These are phyloP conservation scores for Alternaria triticina DNA, from an alignment of 2,329 filamentous ascomycete species.

Conservation along the genomic window DNA sequence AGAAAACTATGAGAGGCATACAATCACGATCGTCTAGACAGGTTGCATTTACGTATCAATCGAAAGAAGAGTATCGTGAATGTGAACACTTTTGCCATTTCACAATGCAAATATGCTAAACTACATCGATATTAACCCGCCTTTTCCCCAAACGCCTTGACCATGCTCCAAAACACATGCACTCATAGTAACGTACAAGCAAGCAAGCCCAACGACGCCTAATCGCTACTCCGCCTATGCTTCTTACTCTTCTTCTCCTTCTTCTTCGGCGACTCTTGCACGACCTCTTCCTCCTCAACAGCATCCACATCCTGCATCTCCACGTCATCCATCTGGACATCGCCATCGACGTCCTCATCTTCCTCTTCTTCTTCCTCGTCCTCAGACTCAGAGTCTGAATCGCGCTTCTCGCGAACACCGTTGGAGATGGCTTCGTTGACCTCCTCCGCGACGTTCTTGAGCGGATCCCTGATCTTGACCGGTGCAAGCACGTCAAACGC, in stretches of 20 bases:
- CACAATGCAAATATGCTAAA: slow-evolving; percentile 1
- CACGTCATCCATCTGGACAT: slow-evolving; percentile 21
- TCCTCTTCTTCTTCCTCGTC: slow-evolving; percentile 18
- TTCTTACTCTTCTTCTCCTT: slow-evolving; percentile 16
- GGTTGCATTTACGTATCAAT: no score
- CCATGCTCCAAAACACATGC: slow-evolving; percentile 4
- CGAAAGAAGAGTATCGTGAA: no score
- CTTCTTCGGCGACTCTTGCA: slow-evolving; percentile 6
- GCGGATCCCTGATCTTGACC: slow-evolving; percentile 36
- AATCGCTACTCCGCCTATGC: slow-evolving; percentile 6
- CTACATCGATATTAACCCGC: slow-evolving; percentile 1
- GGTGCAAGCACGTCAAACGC: slow-evolving; percentile 80
- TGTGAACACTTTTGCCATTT: neutral
- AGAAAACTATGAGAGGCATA: neutral
- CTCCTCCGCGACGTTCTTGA: slow-evolving; percentile 22
- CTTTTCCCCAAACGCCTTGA: slow-evolving; percentile 6
- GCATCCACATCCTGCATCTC: slow-evolving; percentile 12
- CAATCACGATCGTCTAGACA: neutral
- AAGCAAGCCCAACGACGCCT: neutral
- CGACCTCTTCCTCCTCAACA: neutral
- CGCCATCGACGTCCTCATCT: slow-evolving; percentile 10
- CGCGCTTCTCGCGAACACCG: slow-evolving; percentile 9
- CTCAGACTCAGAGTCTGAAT: slow-evolving; percentile 16
- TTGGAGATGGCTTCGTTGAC: slow-evolving; percentile 17
- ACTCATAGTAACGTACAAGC: slow-evolving; percentile 1